Conservation (phyloP, 177 flowering plant species). For the Vitis hybrid region DNA sequence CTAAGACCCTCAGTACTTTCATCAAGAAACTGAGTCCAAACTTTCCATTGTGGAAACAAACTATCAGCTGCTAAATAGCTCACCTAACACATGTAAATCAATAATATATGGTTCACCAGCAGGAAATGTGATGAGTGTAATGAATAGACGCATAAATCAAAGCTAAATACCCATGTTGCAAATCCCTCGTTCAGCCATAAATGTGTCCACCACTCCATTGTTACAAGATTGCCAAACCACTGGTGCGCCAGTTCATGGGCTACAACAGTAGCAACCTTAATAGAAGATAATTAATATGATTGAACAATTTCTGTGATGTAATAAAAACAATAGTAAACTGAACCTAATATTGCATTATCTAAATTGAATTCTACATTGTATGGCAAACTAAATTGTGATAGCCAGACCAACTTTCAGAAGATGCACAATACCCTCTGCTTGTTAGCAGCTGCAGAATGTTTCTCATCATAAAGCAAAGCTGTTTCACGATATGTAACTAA, state of each 20-base stretch:
- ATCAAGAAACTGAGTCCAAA: conserved; percentile 97
- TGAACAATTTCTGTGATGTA: conserved; percentile 2
- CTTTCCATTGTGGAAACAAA: conserved; percentile 92
- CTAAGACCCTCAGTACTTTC: conserved; percentile 76
- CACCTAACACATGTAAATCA: conserved; percentile 46
- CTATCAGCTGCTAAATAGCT: conserved; percentile 88
- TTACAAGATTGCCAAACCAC: conserved; percentile 99
- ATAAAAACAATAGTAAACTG: conserved; percentile 1
- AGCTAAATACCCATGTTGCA: conserved; percentile 90
- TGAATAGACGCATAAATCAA: conserved; percentile 5
- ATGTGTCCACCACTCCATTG: conserved; percentile 99
- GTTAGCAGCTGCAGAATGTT: conserved; percentile 87
- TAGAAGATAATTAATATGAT: conserved; percentile 10
- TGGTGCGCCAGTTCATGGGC: conserved; percentile 99
- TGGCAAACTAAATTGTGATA: not conserved
- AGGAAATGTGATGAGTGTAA: not conserved
- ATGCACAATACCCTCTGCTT: conserved; percentile 71
- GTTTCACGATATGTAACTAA: conserved; percentile 90
- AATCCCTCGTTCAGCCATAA: conserved; percentile 99
- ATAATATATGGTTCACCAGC: not conserved
- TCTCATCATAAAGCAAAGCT: conserved; percentile 90
- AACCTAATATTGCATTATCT: not conserved
- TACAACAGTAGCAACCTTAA: conserved; percentile 82
- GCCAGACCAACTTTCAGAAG: not conserved
- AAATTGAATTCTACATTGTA: not conserved